Percentiles rank a stretch among this genome's conserved stretches.
These are phyloP conservation scores for Arthrobotrys megalospora DNA, from an alignment of 2,329 filamentous ascomycete species.

Conservation along the genomic window DNA sequence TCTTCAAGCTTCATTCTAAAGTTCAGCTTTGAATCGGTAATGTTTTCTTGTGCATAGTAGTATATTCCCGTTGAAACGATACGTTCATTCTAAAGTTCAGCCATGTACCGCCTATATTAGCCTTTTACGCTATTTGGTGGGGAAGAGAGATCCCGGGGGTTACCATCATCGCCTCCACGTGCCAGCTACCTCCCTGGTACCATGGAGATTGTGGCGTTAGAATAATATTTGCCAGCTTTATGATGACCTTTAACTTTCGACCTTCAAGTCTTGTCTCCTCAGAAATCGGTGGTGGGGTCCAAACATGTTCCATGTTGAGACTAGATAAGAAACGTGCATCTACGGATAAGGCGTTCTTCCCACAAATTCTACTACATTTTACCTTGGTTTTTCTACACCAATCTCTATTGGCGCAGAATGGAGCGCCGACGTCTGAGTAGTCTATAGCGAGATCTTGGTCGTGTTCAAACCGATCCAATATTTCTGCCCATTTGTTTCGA, in stretches of 20 bases:
- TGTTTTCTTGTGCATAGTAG: conserved; percentile 75
- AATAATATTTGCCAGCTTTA: conserved; percentile 75
- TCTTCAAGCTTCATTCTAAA: conserved; percentile 67
- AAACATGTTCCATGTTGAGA: background rate
- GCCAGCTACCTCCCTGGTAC: conserved; percentile 73
- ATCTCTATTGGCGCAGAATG: too few relatives aligned
- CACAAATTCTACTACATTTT: too few relatives aligned
- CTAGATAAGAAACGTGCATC: too few relatives aligned
- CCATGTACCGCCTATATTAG: too few relatives aligned
- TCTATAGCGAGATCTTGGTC: too few relatives aligned
- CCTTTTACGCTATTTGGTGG: too few relatives aligned
- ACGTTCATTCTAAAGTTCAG: conserved; percentile 72
- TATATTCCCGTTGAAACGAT: conserved; percentile 76
- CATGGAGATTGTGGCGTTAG: conserved; percentile 72
- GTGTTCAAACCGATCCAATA: too few relatives aligned
- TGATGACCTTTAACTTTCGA: conserved; percentile 74
- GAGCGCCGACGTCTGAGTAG: too few relatives aligned
- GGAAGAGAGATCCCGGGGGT: background rate
- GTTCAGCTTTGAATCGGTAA: conserved; percentile 71
- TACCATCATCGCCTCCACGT: conserved; percentile 71
- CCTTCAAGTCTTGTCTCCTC: conserved; percentile 49
- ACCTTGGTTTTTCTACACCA: too few relatives aligned
- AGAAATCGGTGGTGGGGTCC: too few relatives aligned
- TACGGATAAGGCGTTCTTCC: too few relatives aligned
- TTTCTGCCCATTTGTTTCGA: too few relatives aligned